Evolutionary conservation across 805 yeast species (phyloP), one percentile per base, ranked within the genome.

Genomic region (Candida hungchunana): DNA sequence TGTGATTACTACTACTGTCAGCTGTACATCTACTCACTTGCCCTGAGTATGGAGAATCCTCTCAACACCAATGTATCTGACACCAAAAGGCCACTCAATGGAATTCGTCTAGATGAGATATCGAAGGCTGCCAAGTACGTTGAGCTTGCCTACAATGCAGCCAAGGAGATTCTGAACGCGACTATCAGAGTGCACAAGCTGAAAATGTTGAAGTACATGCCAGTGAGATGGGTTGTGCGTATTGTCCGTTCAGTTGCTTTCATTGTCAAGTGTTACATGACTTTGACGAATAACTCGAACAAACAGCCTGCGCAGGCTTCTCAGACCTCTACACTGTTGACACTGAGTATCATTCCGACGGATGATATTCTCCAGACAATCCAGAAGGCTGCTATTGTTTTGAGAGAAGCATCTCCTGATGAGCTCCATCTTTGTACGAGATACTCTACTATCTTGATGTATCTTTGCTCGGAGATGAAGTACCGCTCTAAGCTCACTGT

Each of bases 171-270:
- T 49, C 62, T 89, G 18, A 69, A 73, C 17, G 80, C 82, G 5
- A 83, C 89, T 4, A 76, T 75, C 37, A 62, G 93, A 26, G 77
- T 87, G 6, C 85, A 81, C 49, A 68, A 68, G 43, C 60, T 82
- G 40, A 75, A 72, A 40, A 62, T 81, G 66, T 62, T 87, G 36
- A 67, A 77, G 39, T 82, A 71, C 53, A 86, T 88, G 79, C 96
- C 97, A 1, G 88, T 87, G n/a, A 66, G 96, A 44, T 88, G 96
- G 95, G 79, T 83, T 6, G 82, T 85, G 0, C 69, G 95, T 34
- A 77, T 87, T 18, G 88, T 89, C 15, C 76, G 90, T 48, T 85
- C 96, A 0, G 87, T 87, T 10, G 93, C 96, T 2, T 89, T 88
- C 55, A 72, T 90, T 35, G 93, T 90, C 11, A 90, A 89, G 59